These are phyloP conservation scores for Acanthamoeba rhysodes DNA, from an alignment of 208 protist genomes.

Conservation along the genomic window DNA sequence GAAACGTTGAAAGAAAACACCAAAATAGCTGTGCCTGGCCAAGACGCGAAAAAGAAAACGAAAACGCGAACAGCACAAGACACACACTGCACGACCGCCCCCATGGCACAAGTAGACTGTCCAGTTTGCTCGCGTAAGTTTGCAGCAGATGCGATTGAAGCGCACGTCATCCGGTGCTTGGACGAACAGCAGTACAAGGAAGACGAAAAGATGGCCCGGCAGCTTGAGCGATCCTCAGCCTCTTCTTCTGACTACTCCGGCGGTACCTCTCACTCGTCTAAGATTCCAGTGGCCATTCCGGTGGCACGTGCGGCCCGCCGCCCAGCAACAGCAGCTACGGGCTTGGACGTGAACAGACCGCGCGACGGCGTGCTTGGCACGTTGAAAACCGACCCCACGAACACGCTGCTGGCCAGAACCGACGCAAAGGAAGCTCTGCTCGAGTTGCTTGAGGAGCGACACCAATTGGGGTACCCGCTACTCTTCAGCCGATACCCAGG, in stretches of 20 bases:
- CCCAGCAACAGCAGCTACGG: neutral
- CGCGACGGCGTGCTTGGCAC: neutral
- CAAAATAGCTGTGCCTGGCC: too few relatives aligned
- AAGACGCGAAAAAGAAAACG: too few relatives aligned
- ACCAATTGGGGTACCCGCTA: neutral
- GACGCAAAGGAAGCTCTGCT: neutral
- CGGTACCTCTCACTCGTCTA: neutral
- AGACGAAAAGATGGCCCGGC: constrained; percentile 35
- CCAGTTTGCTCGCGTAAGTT: neutral
- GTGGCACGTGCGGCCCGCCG: neutral
- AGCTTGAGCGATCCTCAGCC: neutral
- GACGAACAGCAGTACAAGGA: constrained; percentile 24
- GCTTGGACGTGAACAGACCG: neutral
- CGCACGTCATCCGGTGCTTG: neutral
- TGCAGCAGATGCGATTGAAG: neutral
- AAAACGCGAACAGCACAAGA: too few relatives aligned
- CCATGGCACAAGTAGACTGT: neutral
- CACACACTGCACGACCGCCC: too few relatives aligned
- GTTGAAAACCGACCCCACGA: neutral
- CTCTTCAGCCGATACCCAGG: neutral
- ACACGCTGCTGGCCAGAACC: neutral
- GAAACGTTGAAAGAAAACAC: neutral
- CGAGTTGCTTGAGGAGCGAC: constrained; percentile 1
- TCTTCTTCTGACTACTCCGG: neutral
- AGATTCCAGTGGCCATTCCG: too few relatives aligned